Conservation (phyloP, 129 eudicot genomes). For the Tagetes erecta region DNA sequence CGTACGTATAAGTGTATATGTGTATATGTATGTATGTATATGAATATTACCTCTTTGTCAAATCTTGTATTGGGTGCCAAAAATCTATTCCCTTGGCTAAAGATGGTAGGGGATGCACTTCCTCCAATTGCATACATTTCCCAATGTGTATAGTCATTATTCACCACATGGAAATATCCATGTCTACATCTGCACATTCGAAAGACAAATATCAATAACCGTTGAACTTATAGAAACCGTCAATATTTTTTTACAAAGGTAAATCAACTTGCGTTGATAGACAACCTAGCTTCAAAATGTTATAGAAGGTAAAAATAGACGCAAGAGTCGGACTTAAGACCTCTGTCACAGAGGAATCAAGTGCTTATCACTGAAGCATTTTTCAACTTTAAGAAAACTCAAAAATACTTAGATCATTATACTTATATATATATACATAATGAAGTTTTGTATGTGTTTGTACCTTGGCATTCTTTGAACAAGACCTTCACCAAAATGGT, state of each 20-base stretch:
- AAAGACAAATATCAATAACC: neutral
- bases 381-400: neutral
- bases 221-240: too few species aligned
- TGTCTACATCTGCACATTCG: conserved; percentile 73
- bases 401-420: conserved; percentile 8
- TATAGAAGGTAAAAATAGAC: too few species aligned
- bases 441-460: neutral
- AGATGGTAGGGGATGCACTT: conserved; percentile 81
- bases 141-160: conserved; percentile 94
- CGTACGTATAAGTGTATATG: neutral
- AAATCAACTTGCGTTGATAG: too few species aligned
- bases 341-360: too few species aligned
- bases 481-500: conserved; percentile 86
- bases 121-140: conserved; percentile 98
- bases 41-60: conserved; percentile 56
- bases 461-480: conserved; percentile 94
- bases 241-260: too few species aligned
- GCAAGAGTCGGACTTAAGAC: too few species aligned
- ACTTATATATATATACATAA: neutral
- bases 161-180: conserved; percentile 94
- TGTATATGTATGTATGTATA: neutral
- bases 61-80: conserved; percentile 61
- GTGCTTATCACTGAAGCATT: too few species aligned
- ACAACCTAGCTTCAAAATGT: too few species aligned
- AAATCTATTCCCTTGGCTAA: conserved; percentile 90